These are phyloP conservation scores for Boletus edulis DNA, from an alignment of 768 basidiomycete species.

Conservation along the genomic window DNA sequence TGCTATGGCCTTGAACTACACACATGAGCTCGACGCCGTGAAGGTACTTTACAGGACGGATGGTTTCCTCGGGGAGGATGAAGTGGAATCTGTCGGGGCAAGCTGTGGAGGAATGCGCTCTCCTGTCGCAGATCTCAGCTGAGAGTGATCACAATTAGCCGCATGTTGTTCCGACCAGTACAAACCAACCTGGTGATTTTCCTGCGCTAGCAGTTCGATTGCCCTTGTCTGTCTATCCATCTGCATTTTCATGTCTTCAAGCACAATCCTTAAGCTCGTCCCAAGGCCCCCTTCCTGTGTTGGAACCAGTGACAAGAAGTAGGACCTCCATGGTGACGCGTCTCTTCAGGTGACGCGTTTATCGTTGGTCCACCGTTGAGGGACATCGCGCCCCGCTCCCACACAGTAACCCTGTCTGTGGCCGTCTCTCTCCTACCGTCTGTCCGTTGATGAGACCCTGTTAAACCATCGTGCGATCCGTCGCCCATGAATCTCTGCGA, in stretches of 20 bases:
- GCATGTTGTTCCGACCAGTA: neutral
- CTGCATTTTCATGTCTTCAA: conserved; percentile 46
- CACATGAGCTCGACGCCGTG: neutral
- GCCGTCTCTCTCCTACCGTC: conserved; percentile 10
- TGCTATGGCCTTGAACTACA: neutral
- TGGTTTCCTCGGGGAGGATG: conserved; percentile 7
- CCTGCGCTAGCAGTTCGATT: conserved; percentile 41
- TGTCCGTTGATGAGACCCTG: conserved; percentile 9
- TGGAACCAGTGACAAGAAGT: conserved; percentile 12
- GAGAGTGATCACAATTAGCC: conserved; percentile 5
- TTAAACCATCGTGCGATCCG: conserved; percentile 2
- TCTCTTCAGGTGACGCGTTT: conserved; percentile 11
- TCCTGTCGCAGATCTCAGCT: conserved; percentile 13
- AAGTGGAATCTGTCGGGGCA: conserved; percentile 9
- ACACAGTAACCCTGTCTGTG: conserved; percentile 13
- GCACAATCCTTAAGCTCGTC: conserved; percentile 32
- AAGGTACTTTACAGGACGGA: conserved; percentile 4
- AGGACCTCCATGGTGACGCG: conserved; percentile 9
- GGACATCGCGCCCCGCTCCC: conserved; percentile 10
- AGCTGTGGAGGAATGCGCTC: conserved; percentile 14
- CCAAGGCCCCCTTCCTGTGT: conserved; percentile 21
- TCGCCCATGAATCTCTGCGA: conserved; percentile 15
- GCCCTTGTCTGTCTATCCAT: conserved; percentile 48
- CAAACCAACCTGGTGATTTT: conserved; percentile 44
- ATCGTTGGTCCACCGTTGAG: conserved; percentile 4